Evolutionary conservation across 352 stramenopile genomes (phyloP), one percentile per base, ranked within the genome.

Genomic region (Phytophthora colocasiae): DNA sequence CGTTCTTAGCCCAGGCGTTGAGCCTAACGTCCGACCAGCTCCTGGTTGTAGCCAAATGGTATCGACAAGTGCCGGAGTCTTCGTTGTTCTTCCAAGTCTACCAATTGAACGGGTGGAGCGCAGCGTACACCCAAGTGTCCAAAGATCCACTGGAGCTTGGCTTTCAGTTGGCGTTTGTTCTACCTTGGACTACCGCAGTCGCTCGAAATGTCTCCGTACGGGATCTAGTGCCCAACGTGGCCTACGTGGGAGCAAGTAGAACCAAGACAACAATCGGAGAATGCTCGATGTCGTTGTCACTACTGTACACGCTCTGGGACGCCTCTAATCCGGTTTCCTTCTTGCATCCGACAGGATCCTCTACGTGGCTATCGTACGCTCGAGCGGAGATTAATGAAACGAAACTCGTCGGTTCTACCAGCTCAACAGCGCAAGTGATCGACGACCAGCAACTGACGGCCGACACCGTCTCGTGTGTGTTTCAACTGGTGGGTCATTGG

Each of bases 41-140:
- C 2, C 14, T 73, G 8, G 40, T 51, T 4, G 65, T 88, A 8
- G 75, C 73, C 0, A 46, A 47, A 6, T 92, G 83, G 83, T 88
- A 71, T 64, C 69, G 76, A 8, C 43, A 59, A 14, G 10, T 83
- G 0, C 77, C 79, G 1, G 50, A 57, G 2, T 55, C 53, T 0
- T 92, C 83, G 0, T 14, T 73, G 11, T 92, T 81, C 47, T 89
- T 82, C 29, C 79, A 85, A 24, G 60, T 61, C 1, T 56, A 75
- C n/a, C 70, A 90, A 64, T 38, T 85, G 1, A 45, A 69, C 1
- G 26, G 38, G 38, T 91, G 83, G 80, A 75, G 61, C 12, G 34
- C 63, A 4, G 51, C 27, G n/a, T 24, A 62, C 0, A 1, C 46
- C 4, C 34, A 63, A 17, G 52, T 68, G 6, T 63, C 58, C 0